Conservation (phyloP, 805 yeast genomes). For the Schizosaccharomyces cryophilus region DNA sequence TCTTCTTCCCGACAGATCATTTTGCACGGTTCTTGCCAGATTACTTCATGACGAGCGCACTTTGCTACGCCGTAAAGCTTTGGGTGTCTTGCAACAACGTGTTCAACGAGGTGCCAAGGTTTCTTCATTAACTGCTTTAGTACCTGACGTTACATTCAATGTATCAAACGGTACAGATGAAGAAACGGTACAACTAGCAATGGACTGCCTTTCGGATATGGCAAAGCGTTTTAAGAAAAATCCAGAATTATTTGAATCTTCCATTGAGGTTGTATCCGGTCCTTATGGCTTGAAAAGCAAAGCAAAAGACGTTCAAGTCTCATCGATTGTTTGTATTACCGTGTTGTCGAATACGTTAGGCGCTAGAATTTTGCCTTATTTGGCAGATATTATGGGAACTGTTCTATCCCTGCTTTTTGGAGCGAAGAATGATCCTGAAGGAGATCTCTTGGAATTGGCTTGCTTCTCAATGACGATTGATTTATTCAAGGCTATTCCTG, state of each 20-base stretch:
- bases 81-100: neutral
- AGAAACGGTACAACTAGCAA: conserved; percentile 39
- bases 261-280: conserved; percentile 28
- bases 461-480: conserved; percentile 48
- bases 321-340: conserved; percentile 50
- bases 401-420: conserved; percentile 33
- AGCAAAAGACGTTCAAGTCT: conserved; percentile 38
- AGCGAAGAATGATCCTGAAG: conserved; percentile 15
- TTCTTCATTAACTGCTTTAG: neutral
- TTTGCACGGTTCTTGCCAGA: conserved; percentile 10
- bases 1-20: conserved; percentile 1
- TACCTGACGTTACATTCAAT: neutral
- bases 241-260: conserved; percentile 20
- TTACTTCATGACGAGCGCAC: conserved; percentile 7
- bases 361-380: conserved; percentile 59
- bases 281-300: conserved; percentile 28
- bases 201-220: conserved; percentile 41
- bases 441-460: conserved; percentile 35
- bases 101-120: neutral
- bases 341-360: conserved; percentile 42
- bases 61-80: neutral
- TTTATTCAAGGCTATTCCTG: conserved; percentile 60
- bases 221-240: conserved; percentile 34
- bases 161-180: conserved; percentile 7
- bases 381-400: conserved; percentile 66